Percentiles rank a stretch among this genome's conserved stretches.
phyloP scores from a whole-genome alignment of 2,329 filamentous ascomycete genomes.

The Hypoxylon sp. region DNA sequence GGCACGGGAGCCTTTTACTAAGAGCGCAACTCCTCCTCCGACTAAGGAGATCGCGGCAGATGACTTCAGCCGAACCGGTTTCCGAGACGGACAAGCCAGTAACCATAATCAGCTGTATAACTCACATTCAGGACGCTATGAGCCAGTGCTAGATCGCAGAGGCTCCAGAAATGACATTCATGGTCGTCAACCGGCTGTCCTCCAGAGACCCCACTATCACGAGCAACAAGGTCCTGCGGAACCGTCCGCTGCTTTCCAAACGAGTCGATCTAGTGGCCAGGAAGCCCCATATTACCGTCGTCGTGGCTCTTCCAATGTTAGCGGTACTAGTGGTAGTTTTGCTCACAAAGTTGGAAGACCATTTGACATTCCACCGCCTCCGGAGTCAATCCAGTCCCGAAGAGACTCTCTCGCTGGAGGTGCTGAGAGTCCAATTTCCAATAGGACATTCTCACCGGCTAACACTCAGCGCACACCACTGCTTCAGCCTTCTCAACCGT shows the following conservation, averaged over 20 bases:
- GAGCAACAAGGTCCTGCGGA: constrained; percentile 79
- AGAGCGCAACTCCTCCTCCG: constrained; percentile 65
- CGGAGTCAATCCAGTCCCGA: constrained; percentile 62
- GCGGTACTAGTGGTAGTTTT: constrained; percentile 83
- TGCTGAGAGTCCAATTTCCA: constrained; percentile 66
- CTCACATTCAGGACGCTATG: constrained; percentile 93
- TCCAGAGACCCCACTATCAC: constrained; percentile 79
- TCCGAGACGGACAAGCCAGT: constrained; percentile 77
- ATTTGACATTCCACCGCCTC: constrained; percentile 61
- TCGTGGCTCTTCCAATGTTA: constrained; percentile 91
- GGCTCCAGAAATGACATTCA: constrained; percentile 77
- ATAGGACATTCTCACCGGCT: constrained; percentile 60
- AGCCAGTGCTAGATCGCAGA: constrained; percentile 86
- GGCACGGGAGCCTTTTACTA: constrained; percentile 69
- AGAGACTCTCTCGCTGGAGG: constrained; percentile 66
- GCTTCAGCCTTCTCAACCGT: constrained; percentile 55
- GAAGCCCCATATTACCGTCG: constrained; percentile 80
- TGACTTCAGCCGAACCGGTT: constrained; percentile 88
- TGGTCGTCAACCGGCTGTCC: constrained; percentile 79
- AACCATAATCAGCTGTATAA: constrained; percentile 87
- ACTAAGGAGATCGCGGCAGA: constrained; percentile 93
- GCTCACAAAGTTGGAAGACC: constrained; percentile 69
- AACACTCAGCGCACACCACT: constrained; percentile 48
- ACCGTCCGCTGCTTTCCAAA: constrained; percentile 89
- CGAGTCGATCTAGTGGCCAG: constrained; percentile 75